Evolutionary conservation across 2,329 filamentous ascomycete species (phyloP).

Genomic region (Dissoconium aciculare): DNA sequence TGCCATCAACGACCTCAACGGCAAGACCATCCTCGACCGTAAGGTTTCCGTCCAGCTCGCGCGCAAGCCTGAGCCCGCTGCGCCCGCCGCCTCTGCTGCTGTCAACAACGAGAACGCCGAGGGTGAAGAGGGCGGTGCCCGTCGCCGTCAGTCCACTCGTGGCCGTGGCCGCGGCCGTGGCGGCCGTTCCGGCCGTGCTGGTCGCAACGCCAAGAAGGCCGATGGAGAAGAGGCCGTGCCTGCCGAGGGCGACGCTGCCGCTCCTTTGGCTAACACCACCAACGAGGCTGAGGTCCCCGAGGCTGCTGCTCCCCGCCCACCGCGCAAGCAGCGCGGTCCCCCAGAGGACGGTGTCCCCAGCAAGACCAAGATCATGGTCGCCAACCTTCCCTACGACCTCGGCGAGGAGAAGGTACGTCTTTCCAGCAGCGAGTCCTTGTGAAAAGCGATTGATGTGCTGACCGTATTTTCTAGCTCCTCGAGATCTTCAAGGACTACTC

Average conservation of each 20-base stretch:
- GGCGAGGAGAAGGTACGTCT: constrained; percentile 87
- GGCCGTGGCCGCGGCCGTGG: constrained; percentile 46
- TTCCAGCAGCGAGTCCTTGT: no score
- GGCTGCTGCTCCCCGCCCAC: constrained; percentile 37
- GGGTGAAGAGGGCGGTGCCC: constrained; percentile 52
- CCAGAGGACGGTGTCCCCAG: constrained; percentile 94
- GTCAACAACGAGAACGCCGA: constrained; percentile 53
- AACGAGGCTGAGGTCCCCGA: constrained; percentile 42
- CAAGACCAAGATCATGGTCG: constrained; percentile 99
- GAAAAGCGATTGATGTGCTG: no score
- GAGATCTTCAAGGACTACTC: constrained; percentile 90
- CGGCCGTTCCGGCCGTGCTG: constrained; percentile 46
- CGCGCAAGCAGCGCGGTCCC: constrained; percentile 74
- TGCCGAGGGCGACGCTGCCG: constrained; percentile 26
- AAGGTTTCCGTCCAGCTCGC: constrained; percentile 98
- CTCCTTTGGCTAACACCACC: constrained; percentile 38
- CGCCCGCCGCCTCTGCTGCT: constrained; percentile 60
- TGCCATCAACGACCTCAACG: constrained; percentile 87
- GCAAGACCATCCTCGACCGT: constrained; percentile 93
- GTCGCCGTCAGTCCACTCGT: constrained; percentile 40
- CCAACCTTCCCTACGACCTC: constrained; percentile 95
- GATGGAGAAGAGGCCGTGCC: constrained; percentile 24
- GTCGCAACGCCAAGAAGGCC: constrained; percentile 45
- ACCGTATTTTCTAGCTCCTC: constrained; percentile 58
- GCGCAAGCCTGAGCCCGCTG: constrained; percentile 82